phyloP scores from a whole-genome alignment of 257 asterid genomes.

The Jaltomata sinuosa region DNA sequence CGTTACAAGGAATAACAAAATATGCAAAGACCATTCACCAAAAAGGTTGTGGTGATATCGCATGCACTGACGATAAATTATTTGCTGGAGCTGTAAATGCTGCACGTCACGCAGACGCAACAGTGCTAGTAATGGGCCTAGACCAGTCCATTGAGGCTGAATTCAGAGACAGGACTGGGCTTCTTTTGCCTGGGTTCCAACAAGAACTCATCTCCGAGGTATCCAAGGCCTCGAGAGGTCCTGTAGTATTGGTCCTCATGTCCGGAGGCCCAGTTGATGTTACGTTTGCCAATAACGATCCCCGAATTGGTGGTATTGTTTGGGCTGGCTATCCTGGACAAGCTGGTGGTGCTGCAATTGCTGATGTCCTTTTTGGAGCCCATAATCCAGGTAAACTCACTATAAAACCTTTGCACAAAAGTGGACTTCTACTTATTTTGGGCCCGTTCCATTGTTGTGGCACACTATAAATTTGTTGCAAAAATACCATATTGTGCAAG shows the following conservation, averaged over 20 bases:
- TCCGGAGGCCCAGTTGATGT: constrained; percentile 84
- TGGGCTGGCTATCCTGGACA: constrained; percentile 93
- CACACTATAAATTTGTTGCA: neutral
- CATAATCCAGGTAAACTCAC: constrained; percentile 65
- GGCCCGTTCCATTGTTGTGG: neutral
- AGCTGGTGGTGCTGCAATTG: constrained; percentile 78
- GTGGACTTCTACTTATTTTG: neutral
- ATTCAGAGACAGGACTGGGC: constrained; percentile 52
- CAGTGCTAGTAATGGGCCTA: constrained; percentile 60
- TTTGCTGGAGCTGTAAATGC: constrained; percentile 53
- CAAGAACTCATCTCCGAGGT: constrained; percentile 59
- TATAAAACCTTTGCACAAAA: neutral
- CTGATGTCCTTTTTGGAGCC: constrained; percentile 60
- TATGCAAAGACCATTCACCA: constrained; percentile 46
- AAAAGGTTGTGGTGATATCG: constrained; percentile 56
- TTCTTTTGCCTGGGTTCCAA: constrained; percentile 59
- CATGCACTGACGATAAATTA: constrained; percentile 33
- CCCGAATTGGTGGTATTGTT: constrained; percentile 45
- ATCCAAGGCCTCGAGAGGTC: constrained; percentile 61
- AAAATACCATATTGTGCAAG: too few species aligned
- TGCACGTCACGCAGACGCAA: constrained; percentile 56
- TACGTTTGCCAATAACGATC: constrained; percentile 56
- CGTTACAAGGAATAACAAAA: constrained; percentile 53
- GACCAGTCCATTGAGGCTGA: constrained; percentile 78
- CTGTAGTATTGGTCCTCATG: constrained; percentile 54